Conservation (phyloP, 306 rosid species). For the Heteromeles arbutifolia region DNA sequence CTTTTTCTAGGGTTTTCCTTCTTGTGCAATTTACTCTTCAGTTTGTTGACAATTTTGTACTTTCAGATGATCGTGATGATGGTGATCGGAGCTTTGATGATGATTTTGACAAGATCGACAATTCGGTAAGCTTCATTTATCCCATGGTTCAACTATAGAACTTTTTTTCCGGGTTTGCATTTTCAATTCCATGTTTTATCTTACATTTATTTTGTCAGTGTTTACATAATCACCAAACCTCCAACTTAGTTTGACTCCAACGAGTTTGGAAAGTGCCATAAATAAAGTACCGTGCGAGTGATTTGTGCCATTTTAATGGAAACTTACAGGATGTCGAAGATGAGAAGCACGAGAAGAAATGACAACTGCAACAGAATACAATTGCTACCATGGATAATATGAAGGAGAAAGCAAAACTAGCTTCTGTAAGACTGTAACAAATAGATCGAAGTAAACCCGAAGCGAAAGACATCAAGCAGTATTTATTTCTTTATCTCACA, state of each 20-base stretch:
- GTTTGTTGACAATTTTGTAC: constrained; percentile 9
- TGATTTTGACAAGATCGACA: constrained; percentile 93
- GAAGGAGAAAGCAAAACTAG: constrained; percentile 17
- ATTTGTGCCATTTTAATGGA: neutral
- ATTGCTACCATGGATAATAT: neutral
- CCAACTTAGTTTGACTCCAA: neutral
- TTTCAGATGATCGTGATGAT: constrained; percentile 67
- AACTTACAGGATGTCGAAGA: constrained; percentile 84
- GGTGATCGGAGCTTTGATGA: constrained; percentile 64
- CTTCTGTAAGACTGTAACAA: constrained; percentile 6
- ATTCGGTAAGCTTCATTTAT: constrained; percentile 58
- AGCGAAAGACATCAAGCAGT: neutral
- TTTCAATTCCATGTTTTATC: neutral
- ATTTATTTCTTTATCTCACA: constrained; percentile 14
- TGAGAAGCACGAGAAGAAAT: constrained; percentile 47
- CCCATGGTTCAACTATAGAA: neutral
- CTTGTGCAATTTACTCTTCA: neutral
- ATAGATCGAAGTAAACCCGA: neutral
- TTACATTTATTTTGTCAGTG: neutral
- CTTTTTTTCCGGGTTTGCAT: neutral
- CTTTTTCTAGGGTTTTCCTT: neutral
- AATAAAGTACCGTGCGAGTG: neutral
- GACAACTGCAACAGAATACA: constrained; percentile 23
- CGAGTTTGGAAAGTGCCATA: too few relatives aligned
- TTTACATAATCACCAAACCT: neutral